Evolutionary conservation across 2,329 filamentous ascomycete species (phyloP).

Genomic region (Metarhizium sp.): DNA sequence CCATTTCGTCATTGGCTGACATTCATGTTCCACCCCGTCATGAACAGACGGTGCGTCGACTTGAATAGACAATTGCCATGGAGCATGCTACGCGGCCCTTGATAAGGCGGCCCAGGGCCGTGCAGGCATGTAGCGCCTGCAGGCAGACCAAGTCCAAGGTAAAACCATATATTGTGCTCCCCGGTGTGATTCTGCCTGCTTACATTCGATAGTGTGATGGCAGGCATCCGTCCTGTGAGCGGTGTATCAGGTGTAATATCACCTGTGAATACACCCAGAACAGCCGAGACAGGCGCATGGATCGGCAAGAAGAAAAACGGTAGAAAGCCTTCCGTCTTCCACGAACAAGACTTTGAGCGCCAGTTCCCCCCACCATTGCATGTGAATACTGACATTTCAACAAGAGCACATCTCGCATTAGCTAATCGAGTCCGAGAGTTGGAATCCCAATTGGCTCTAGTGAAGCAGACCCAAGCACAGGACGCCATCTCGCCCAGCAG

Average conservation of each 20-base stretch:
- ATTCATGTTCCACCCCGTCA: no score
- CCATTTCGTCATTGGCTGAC: no score
- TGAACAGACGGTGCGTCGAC: no score
- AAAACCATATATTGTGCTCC: neutral
- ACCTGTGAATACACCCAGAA: conserved; percentile 13
- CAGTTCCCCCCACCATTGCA: neutral
- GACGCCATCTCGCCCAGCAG: neutral
- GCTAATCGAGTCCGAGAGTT: conserved; percentile 1
- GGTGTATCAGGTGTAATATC: conserved; percentile 9
- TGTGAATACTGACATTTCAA: neutral
- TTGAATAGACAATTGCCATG: conserved; percentile 1
- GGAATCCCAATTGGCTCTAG: conserved; percentile 1
- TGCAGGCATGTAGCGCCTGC: conserved; percentile 14
- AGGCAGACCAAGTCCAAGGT: conserved; percentile 16
- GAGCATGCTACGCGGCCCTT: conserved; percentile 9
- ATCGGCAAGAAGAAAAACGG: conserved; percentile 14
- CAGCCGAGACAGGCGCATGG: conserved; percentile 15
- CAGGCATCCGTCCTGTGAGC: conserved; percentile 12
- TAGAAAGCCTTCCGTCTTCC: neutral
- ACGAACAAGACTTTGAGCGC: neutral
- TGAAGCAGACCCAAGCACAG: neutral
- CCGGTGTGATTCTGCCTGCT: neutral
- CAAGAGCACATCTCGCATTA: conserved; percentile 1
- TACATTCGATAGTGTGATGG: conserved; percentile 11
- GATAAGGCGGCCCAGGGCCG: conserved; percentile 13